Evolutionary conservation across 2,329 filamentous ascomycete species (phyloP).

Genomic region (Colletotrichum sp.): DNA sequence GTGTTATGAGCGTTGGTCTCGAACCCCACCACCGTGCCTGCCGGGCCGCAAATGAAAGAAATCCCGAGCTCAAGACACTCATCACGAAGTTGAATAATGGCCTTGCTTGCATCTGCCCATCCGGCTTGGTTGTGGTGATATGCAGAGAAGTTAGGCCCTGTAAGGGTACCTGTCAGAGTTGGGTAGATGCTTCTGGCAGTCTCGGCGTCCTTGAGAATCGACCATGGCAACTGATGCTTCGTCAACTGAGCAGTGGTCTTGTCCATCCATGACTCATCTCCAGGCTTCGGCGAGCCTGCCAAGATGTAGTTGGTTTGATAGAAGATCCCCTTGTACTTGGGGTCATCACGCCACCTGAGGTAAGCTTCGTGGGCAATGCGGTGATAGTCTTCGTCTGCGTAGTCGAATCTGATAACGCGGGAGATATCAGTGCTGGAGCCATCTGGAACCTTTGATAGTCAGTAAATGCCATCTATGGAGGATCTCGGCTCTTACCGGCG

Average conservation of each 20-base stretch:
- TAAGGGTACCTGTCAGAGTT: background rate
- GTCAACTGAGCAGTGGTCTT: background rate
- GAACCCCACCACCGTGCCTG: slow-evolving; percentile 31
- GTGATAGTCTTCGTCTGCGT: slow-evolving; percentile 65
- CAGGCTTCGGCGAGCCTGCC: slow-evolving; percentile 7
- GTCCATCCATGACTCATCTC: background rate
- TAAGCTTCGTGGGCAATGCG: slow-evolving; percentile 53
- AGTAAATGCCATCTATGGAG: slow-evolving; percentile 38
- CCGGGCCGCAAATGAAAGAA: slow-evolving; percentile 30
- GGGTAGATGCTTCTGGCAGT: background rate
- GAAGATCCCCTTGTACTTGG: slow-evolving; percentile 22
- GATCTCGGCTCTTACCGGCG: slow-evolving; percentile 32
- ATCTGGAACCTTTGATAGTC: slow-evolving; percentile 26
- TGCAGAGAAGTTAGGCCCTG: slow-evolving; percentile 26
- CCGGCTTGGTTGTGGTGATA: slow-evolving; percentile 34
- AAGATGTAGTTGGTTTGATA: background rate
- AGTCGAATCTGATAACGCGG: slow-evolving; percentile 56
- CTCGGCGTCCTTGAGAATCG: background rate
- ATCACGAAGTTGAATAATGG: background rate
- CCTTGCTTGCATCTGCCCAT: slow-evolving; percentile 28
- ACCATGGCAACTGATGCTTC: background rate
- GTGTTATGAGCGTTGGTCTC: slow-evolving; percentile 19
- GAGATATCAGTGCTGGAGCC: slow-evolving; percentile 45
- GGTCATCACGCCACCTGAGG: slow-evolving; percentile 27
- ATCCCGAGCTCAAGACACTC: slow-evolving; percentile 23